Base-by-base conservation (phyloP, 768 basidiomycete species). In the Pleurotus tuber-regium region DNA sequence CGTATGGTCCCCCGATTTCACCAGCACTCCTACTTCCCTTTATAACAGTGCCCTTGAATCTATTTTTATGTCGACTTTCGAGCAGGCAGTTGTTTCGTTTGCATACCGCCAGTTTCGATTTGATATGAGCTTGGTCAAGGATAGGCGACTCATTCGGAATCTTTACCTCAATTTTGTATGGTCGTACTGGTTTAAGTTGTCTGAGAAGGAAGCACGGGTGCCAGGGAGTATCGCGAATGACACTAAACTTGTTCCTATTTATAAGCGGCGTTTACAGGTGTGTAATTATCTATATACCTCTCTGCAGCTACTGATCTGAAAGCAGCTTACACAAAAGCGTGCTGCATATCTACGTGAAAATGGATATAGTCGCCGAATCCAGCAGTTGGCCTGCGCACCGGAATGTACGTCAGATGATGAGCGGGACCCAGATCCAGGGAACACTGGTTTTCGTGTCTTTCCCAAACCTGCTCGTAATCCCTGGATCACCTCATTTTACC, bases 371-470 rank as follows among this genome's bases (percentile, higher is more conserved):
- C 16, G 21, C n/a, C 39, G 39, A 10, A 41, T 41, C 21, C 39
- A 41, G 21, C 11, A 16, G 16, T 41, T 41, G 39, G 39, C 39
- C 14, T n/a, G 10, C 21, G 14, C 39, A 18, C 39, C 39, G 11
- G 39, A 41, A 16, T 41, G 39, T 19, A 41, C 39, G n/a, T 41
- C 39, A 10, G 39, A 41, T 41, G 39, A 41, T 19, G 39, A 41
- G 21, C 39, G 39, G 14, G 39, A 41, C 21, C 39, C 39, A n/a
- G 14, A 12, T 4, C 8, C 33, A 12, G 12, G 12, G 12, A 10
- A 16, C 4, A n/a, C n/a, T 21, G 21, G 16, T 19, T 41, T 41
- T 23, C 39, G 39, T 10, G 21, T 41, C 21, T 41, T 41, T 19
- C n/a, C n/a, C 39, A 41, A 41, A 23, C 39, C n/a, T 4, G 39